Conservation (phyloP, 2,329 filamentous ascomycete species). For the Arthrobotrys conoides region DNA sequence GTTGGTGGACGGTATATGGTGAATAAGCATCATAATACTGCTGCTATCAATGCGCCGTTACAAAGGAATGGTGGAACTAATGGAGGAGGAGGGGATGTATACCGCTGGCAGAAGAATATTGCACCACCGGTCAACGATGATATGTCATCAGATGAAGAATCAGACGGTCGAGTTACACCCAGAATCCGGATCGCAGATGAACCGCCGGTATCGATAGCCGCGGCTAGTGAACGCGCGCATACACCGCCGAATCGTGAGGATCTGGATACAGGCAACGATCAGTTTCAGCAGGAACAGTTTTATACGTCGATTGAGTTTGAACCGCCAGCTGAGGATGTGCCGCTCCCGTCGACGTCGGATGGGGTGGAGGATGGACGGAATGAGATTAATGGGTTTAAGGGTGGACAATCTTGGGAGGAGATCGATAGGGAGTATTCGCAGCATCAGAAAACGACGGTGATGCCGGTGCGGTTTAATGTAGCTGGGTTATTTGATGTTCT, state of each 20-base stretch:
- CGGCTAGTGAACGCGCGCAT: constrained; percentile 22
- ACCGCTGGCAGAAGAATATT: constrained; percentile 45
- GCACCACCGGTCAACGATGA: constrained; percentile 37
- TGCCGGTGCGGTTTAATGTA: constrained; percentile 42
- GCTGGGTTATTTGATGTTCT: constrained; percentile 43
- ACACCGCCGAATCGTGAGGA: constrained; percentile 34
- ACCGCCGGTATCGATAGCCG: constrained; percentile 10
- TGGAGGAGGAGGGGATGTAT: constrained; percentile 25
- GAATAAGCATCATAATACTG: constrained; percentile 32
- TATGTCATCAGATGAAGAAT: constrained; percentile 45
- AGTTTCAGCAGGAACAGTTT: constrained; percentile 51
- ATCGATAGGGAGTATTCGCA: constrained; percentile 51
- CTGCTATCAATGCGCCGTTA: constrained; percentile 1
- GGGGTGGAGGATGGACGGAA: constrained; percentile 27
- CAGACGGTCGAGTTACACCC: constrained; percentile 49
- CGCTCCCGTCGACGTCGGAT: constrained; percentile 19
- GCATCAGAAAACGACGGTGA: constrained; percentile 25
- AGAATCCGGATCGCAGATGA: constrained; percentile 47
- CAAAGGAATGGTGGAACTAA: constrained; percentile 23
- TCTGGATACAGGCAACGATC: constrained; percentile 33
- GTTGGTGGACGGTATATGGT: constrained; percentile 51
- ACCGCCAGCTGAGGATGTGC: constrained; percentile 19
- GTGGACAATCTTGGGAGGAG: constrained; percentile 50
- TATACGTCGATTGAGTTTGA: constrained; percentile 54
- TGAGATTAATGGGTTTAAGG: background rate